Percentiles rank a stretch among this genome's conserved stretches.
Conservation (phyloP, 805 yeast genomes). For the Metschnikowia kofuensis region DNA sequence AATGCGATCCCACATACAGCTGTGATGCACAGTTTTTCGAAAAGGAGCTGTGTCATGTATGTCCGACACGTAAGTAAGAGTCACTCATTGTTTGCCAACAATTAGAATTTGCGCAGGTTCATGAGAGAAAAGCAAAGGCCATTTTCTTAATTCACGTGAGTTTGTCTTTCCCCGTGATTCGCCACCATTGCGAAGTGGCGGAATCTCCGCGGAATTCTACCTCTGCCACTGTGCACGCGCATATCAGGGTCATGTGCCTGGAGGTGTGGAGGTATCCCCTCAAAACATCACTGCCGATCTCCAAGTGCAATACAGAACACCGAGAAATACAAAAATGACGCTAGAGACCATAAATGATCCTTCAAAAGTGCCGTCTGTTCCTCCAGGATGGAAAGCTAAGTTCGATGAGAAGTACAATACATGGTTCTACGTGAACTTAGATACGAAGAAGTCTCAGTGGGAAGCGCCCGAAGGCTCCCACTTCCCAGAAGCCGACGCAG, state of each 20-base stretch:
- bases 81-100: no score
- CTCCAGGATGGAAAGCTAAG: conserved; percentile 71
- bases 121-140: no score
- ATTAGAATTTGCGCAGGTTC: no score
- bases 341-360: conserved; percentile 16
- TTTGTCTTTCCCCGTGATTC: neutral
- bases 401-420: conserved; percentile 67
- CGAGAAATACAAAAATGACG: conserved; percentile 2
- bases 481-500: conserved; percentile 23
- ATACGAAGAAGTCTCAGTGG: conserved; percentile 84
- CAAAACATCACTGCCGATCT: no score
- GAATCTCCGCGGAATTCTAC: neutral
- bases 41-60: no score
- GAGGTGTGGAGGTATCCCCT: neutral
- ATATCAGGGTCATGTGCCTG: neutral
- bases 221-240: neutral
- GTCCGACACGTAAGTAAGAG: no score
- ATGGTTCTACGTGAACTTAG: conserved; percentile 78
- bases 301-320: neutral
- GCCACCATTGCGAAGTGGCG: neutral
- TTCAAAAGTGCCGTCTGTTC: conserved; percentile 50
- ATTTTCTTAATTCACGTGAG: no score
- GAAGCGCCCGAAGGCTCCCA: conserved; percentile 68
- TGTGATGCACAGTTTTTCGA: no score
- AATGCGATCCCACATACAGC: no score